Base-by-base conservation (phyloP, 2,329 filamentous ascomycete genomes). In the Sporothrix pseudoabietina region DNA sequence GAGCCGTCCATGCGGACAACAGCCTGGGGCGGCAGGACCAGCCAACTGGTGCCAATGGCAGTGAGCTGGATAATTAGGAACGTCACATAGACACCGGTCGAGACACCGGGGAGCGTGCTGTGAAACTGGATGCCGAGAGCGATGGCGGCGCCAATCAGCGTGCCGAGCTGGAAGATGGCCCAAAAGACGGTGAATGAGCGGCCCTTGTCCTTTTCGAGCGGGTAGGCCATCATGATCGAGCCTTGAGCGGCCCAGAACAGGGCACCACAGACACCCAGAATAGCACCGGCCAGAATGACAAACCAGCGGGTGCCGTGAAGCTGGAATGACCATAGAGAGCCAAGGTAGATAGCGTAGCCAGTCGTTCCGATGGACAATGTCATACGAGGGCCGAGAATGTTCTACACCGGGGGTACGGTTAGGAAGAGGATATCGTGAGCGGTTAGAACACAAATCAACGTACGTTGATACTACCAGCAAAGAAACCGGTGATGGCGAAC, bases 131-230 rank as follows among this genome's bases (percentile, higher is more conserved):
- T 87, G 75, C 87, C 91, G 7, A 94, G 87, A 22, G 91, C 90
- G 75, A 94, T 92, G 78, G 90, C 82, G 79, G 91, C 52, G 54
- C 94, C 94, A 81, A 98, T 93, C 75, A 97, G 94, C 78, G 90
- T 94, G 77, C 94, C 94, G 74, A 94, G 82, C 82, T 97, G 97
- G 87, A 97, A 98, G 79, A 98, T 97, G 81, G 94, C 90, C 94
- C 94, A 97, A 83, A 97, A 97, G 84, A 90, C 90, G 74, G 92
- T 92, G 80, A 97, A 97, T 81, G 94, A 97, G 73, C 90, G 90
- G 57, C 94, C 94, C 85, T 97, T 97, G 76, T 89, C 88, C 52
- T 88, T 82, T 82, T 97, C 94, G 26, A 88, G 85, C 1, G 94
- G 94, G 81, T 97, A 97, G 57, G 92, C 90, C 89, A 97, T 95